Evolutionary conservation across 2,329 filamentous ascomycete species (phyloP).

Genomic region (Diaporthe batatas): DNA sequence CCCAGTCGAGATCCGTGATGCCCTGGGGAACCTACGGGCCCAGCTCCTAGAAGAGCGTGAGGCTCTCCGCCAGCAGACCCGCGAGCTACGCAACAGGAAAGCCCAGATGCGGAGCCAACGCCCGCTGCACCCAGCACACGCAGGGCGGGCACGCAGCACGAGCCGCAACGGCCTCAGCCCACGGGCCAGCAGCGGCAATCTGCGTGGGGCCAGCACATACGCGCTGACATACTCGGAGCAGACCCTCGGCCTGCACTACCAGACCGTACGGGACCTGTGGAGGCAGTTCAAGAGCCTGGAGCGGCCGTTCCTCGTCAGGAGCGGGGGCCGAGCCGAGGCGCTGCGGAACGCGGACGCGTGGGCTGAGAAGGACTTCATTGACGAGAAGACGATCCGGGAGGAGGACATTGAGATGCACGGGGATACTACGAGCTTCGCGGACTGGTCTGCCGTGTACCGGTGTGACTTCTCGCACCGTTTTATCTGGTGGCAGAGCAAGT

Average conservation of each 20-base stretch:
- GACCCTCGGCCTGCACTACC: conserved; percentile 44
- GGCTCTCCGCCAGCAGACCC: conserved; percentile 43
- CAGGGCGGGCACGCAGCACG: conserved; percentile 20
- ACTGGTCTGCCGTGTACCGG: conserved; percentile 41
- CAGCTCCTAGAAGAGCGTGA: conserved; percentile 44
- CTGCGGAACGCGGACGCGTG: conserved; percentile 39
- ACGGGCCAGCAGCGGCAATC: conserved; percentile 34
- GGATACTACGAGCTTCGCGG: conserved; percentile 34
- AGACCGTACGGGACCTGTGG: conserved; percentile 44
- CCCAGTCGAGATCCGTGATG: conserved; percentile 42
- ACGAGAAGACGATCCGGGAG: conserved; percentile 36
- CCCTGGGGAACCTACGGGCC: conserved; percentile 42
- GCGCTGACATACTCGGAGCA: conserved; percentile 42
- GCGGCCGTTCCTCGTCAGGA: conserved; percentile 42
- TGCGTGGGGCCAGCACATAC: conserved; percentile 3
- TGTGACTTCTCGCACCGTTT: conserved; percentile 43
- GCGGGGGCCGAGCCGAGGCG: conserved; percentile 39
- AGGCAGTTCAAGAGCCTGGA: conserved; percentile 44
- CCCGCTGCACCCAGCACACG: conserved; percentile 22
- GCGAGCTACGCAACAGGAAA: conserved; percentile 40
- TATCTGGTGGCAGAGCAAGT: conserved; percentile 44
- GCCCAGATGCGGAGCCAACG: conserved; percentile 12
- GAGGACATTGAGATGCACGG: conserved; percentile 41
- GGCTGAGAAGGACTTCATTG: conserved; percentile 39
- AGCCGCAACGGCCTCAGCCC: conserved; percentile 31